Conservation (phyloP, 305 asterid genomes). For the Andrographis paniculata region DNA sequence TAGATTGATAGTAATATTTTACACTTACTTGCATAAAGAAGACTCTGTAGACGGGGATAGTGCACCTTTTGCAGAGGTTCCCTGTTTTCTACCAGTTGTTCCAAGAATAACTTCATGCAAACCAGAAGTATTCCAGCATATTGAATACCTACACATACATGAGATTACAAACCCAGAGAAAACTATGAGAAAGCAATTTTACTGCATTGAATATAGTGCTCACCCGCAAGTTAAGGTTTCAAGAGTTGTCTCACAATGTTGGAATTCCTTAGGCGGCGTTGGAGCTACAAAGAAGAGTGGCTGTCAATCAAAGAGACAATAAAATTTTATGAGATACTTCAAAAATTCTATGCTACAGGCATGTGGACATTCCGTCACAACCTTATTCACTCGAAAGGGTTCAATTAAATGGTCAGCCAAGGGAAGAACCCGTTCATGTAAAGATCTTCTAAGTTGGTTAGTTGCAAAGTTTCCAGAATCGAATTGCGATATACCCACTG, state of each 20-base stretch:
- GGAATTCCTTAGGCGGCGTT: conserved; percentile 70
- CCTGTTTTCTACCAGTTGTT: conserved; percentile 93
- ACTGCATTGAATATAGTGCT: conserved; percentile 2
- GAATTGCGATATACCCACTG: conserved; percentile 48
- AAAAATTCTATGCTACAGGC: conserved; percentile 12
- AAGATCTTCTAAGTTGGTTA: conserved; percentile 41
- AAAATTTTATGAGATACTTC: conserved; percentile 10
- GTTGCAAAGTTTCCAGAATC: conserved; percentile 23
- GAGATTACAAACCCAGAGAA: too few species aligned
- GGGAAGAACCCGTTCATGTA: conserved; percentile 48
- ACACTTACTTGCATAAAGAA: conserved; percentile 78
- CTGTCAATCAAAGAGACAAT: conserved; percentile 31
- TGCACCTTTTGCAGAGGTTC: conserved; percentile 93
- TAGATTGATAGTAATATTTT: neutral
- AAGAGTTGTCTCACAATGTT: conserved; percentile 76
- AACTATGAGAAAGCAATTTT: too few species aligned
- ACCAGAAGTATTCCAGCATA: conserved; percentile 75
- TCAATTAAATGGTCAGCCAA: conserved; percentile 44
- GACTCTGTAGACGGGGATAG: conserved; percentile 71
- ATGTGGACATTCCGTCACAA: conserved; percentile 13
- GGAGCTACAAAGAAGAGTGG: conserved; percentile 58
- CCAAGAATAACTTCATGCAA: conserved; percentile 92
- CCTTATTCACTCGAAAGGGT: conserved; percentile 77
- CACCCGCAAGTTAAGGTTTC: conserved; percentile 91
- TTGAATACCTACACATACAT: conserved; percentile 52